Evolutionary conservation across 2,329 filamentous ascomycete genomes (phyloP).

Genomic region (Fusarium citri): DNA sequence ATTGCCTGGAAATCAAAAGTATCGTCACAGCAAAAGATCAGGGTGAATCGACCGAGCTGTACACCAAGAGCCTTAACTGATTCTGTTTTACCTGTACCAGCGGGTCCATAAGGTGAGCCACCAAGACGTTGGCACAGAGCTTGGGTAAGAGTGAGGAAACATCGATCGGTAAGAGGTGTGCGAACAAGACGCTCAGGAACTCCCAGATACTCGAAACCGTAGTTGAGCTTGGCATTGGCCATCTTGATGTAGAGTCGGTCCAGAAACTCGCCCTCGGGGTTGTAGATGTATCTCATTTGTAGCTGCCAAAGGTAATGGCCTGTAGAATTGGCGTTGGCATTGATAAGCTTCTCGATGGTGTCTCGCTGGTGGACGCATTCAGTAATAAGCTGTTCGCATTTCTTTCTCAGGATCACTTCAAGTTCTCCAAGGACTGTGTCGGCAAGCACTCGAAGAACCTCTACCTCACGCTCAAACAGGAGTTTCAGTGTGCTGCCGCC

Average conservation of each 20-base stretch:
- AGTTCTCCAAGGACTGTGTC: constrained; percentile 91
- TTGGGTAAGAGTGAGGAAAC: constrained; percentile 97
- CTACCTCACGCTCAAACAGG: constrained; percentile 84
- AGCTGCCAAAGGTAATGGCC: constrained; percentile 93
- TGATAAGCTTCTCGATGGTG: constrained; percentile 86
- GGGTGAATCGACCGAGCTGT: constrained; percentile 94
- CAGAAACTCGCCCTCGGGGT: constrained; percentile 80
- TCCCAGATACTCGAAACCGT: constrained; percentile 98
- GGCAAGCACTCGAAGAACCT: constrained; percentile 86
- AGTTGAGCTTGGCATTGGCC: constrained; percentile 94
- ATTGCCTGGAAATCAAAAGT: constrained; percentile 99
- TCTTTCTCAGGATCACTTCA: constrained; percentile 87
- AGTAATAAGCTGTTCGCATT: constrained; percentile 98
- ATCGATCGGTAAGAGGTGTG: constrained; percentile 96
- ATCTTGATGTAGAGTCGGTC: constrained; percentile 91
- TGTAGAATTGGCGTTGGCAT: constrained; percentile 77
- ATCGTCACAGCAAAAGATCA: constrained; percentile 99
- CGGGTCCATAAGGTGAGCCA: constrained; percentile 96
- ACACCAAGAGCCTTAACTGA: constrained; percentile 98
- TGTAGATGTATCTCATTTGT: constrained; percentile 97
- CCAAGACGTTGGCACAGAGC: constrained; percentile 94
- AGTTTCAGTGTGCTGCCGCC: constrained; percentile 76
- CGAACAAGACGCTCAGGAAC: constrained; percentile 96
- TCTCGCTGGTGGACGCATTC: constrained; percentile 99
- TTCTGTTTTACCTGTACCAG: constrained; percentile 98